These are phyloP conservation scores for Stagonosporopsis rhizophila DNA, from an alignment of 2,329 filamentous ascomycete species.

Conservation along the genomic window DNA sequence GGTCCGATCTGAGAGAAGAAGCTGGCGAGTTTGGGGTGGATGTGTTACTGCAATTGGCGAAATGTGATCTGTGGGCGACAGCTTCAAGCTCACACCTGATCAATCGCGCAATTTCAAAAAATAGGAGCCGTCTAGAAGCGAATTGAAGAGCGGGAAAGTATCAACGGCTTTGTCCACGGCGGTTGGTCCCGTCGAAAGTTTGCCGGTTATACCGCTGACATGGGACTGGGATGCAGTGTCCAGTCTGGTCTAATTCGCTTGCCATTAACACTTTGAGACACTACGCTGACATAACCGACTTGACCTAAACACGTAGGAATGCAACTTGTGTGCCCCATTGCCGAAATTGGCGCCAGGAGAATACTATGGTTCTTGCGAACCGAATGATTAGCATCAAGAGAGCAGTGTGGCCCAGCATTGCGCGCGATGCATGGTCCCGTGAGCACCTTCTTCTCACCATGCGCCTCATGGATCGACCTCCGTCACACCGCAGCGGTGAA, in stretches of 20 bases:
- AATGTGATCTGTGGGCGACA: conserved; percentile 6
- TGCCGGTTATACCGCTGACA: conserved; percentile 41
- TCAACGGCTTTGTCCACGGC: conserved; percentile 18
- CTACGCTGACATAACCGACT: not conserved
- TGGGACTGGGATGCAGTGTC: conserved; percentile 38
- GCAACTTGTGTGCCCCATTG: not conserved
- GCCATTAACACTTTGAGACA: not conserved
- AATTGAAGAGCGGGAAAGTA: conserved; percentile 2
- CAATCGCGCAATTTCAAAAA: conserved; percentile 13
- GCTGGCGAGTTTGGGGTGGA: conserved; percentile 1
- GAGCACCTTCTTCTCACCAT: conserved; percentile 7
- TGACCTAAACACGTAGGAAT: not conserved
- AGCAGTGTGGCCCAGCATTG: conserved; percentile 3
- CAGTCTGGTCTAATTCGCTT: conserved; percentile 14
- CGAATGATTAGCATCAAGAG: not conserved
- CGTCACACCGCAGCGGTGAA: conserved; percentile 18
- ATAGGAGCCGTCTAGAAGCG: conserved; percentile 9
- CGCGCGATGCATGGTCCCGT: conserved; percentile 4
- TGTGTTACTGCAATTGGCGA: conserved; percentile 13
- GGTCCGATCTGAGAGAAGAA: not conserved
- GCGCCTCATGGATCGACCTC: conserved; percentile 6
- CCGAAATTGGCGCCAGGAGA: not conserved
- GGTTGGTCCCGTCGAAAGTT: conserved; percentile 31
- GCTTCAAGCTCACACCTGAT: conserved; percentile 1
- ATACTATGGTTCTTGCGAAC: not conserved